phyloP scores from a whole-genome alignment of 257 asterid genomes.

The Plantago major region DNA sequence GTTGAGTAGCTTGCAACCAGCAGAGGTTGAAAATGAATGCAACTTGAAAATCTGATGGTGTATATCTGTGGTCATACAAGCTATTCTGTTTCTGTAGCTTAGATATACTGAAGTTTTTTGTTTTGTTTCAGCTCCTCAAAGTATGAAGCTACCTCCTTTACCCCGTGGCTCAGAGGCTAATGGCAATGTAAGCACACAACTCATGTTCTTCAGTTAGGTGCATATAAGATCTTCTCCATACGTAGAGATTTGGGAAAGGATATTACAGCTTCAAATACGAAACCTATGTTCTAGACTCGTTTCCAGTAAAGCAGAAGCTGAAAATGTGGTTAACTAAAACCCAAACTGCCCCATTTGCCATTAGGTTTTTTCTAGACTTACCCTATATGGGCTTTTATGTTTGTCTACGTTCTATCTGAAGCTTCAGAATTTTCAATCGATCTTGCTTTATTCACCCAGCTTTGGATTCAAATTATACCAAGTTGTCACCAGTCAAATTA shows the following conservation, averaged over 20 bases:
- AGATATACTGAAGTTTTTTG: conserved; percentile 16
- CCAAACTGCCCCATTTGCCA: too few relatives aligned
- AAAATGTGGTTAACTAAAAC: too few relatives aligned
- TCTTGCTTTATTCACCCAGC: too few relatives aligned
- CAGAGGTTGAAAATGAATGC: conserved; percentile 74
- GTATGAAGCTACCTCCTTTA: conserved; percentile 69
- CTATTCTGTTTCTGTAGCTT: not conserved
- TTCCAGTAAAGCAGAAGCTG: not conserved
- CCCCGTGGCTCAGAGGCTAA: conserved; percentile 68
- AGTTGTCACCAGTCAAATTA: not conserved
- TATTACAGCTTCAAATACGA: conserved; percentile 2
- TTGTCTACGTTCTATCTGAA: too few relatives aligned
- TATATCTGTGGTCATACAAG: conserved; percentile 6
- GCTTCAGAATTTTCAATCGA: too few relatives aligned
- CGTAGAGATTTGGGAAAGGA: too few relatives aligned
- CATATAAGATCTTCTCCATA: not conserved
- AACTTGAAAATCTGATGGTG: conserved; percentile 23
- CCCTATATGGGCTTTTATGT: too few relatives aligned
- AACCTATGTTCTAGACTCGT: conserved; percentile 4
- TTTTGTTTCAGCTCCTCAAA: conserved; percentile 49
- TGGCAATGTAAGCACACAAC: conserved; percentile 64
- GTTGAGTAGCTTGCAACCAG: conserved; percentile 72
- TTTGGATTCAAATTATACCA: too few relatives aligned
- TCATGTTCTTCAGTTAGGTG: conserved; percentile 8
- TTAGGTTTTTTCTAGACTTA: too few relatives aligned